Conservation (phyloP, 257 asterid species). For the Nicotiana otophora region DNA sequence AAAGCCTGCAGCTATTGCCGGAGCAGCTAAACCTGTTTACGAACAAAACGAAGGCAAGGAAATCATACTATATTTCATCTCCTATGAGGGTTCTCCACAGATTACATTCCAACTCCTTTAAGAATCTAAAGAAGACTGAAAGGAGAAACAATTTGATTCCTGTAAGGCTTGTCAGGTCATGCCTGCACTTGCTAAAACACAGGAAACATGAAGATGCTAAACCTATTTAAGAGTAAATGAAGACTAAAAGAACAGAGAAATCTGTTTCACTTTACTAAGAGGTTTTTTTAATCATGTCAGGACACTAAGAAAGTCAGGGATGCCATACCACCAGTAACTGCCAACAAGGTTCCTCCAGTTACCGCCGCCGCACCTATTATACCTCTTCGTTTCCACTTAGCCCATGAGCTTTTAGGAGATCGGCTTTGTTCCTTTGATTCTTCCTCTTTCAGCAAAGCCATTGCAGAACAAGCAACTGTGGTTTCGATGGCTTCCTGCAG, state of each 20-base stretch:
- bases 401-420: constrained; percentile 59
- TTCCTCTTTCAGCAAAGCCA: constrained; percentile 74
- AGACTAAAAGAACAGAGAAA: background rate
- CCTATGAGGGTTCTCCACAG: background rate
- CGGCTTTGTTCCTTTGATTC: constrained; percentile 45
- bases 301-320: constrained; percentile 7
- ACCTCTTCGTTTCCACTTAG: constrained; percentile 90
- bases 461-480: constrained; percentile 86
- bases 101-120: background rate
- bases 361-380: constrained; percentile 97
- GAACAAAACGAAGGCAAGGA: constrained; percentile 1
- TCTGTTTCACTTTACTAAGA: background rate
- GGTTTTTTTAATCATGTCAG: background rate
- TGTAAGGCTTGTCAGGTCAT: background rate
- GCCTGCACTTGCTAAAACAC: background rate
- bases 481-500: constrained; percentile 87
- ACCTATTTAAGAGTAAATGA: background rate
- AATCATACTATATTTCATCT: background rate
- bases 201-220: background rate
- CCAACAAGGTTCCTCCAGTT: constrained; percentile 97
- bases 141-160: background rate
- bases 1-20: constrained; percentile 96
- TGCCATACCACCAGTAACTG: constrained; percentile 79
- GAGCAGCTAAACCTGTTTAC: constrained; percentile 82
- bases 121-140: background rate